phyloP scores from a whole-genome alignment of 2,329 filamentous ascomycete species.

The Paraphaeosphaeria sporulosa region DNA sequence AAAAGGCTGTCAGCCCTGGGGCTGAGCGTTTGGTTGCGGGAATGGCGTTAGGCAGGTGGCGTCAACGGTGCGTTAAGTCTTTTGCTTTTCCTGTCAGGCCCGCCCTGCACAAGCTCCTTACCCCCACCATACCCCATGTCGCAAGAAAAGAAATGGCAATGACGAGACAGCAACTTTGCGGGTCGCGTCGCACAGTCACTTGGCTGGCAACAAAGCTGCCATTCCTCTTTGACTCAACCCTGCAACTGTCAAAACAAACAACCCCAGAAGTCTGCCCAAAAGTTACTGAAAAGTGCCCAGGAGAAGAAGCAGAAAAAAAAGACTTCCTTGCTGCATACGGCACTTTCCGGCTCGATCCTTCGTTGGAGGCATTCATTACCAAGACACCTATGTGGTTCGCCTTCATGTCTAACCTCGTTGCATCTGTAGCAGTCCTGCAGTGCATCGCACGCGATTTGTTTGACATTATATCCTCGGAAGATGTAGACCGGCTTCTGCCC shows the following conservation, averaged over 20 bases:
- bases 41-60: conserved; percentile 28
- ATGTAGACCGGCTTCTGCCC: conserved; percentile 32
- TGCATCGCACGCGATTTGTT: conserved; percentile 39
- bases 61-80: conserved; percentile 19
- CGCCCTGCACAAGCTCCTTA: background rate
- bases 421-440: conserved; percentile 37
- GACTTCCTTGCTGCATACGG: conserved; percentile 28
- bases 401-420: conserved; percentile 30
- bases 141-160: conserved; percentile 13
- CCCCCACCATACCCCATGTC: background rate
- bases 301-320: conserved; percentile 1
- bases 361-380: conserved; percentile 21
- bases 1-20: conserved; percentile 27
- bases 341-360: conserved; percentile 24
- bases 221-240: conserved; percentile 1
- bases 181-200: background rate
- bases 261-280: background rate
- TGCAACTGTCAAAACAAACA: conserved; percentile 16
- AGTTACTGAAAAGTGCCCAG: conserved; percentile 11
- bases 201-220: conserved; percentile 5
- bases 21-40: conserved; percentile 27
- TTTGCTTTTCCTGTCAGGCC: conserved; percentile 13
- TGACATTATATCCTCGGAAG: conserved; percentile 30
- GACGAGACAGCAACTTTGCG: conserved; percentile 8
- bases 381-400: conserved; percentile 43